phyloP scores from a whole-genome alignment of 169 alveolate species.

The Plasmodium yoelii region DNA sequence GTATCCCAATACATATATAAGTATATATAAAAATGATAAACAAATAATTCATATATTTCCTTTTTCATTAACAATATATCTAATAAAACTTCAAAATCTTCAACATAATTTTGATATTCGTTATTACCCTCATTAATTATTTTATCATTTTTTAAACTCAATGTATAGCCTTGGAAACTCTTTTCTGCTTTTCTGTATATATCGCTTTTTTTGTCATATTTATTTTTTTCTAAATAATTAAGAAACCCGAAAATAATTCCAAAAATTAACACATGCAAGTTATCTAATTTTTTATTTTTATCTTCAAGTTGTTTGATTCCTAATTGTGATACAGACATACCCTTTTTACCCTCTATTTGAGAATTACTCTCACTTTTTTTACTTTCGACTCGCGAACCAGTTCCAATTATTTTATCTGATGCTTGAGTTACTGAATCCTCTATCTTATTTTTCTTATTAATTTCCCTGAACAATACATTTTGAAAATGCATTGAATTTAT shows the following conservation, averaged over 20 bases:
- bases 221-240: conserved; percentile 35
- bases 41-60: conserved; percentile 41
- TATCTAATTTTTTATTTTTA: neutral
- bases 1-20: conserved; percentile 45
- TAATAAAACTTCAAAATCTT: conserved; percentile 33
- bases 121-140: conserved; percentile 16
- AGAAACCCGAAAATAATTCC: conserved; percentile 19
- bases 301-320: neutral
- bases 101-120: conserved; percentile 57
- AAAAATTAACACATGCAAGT: conserved; percentile 34
- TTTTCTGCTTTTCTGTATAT: conserved; percentile 17
- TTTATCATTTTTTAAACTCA: conserved; percentile 51
- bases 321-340: too few species aligned
- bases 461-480: neutral
- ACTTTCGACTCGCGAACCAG: neutral
- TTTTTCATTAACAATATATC: conserved; percentile 38
- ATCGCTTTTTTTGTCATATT: conserved; percentile 22
- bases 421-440: neutral
- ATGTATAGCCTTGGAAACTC: conserved; percentile 9
- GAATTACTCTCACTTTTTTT: neutral
- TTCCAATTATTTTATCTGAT: neutral
- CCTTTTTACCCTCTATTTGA: neutral
- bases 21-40: conserved; percentile 31
- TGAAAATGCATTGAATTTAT: conserved; percentile 8
- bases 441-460: conserved; percentile 16